Evolutionary conservation across 2,329 filamentous ascomycete species (phyloP).

Genomic region (Tricladium varicosporioides): DNA sequence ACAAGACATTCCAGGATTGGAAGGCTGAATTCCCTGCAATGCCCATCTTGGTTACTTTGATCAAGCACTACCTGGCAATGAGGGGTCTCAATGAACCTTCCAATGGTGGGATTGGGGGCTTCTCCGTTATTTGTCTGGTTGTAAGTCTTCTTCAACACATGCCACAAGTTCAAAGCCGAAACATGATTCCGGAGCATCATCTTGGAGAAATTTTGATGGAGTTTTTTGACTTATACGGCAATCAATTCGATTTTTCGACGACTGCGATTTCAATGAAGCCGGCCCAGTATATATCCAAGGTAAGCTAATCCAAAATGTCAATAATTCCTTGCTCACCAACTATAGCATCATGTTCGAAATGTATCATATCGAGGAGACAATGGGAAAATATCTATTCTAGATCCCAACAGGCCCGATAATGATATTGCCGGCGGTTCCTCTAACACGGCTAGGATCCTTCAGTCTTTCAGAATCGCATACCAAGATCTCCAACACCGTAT

Average conservation of each 20-base stretch:
- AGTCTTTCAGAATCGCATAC: slow-evolving; percentile 67
- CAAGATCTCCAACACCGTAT: slow-evolving; percentile 57
- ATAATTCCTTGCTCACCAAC: slow-evolving; percentile 8
- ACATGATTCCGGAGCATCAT: slow-evolving; percentile 60
- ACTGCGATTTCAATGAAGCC: slow-evolving; percentile 75
- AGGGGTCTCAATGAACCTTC: slow-evolving; percentile 88
- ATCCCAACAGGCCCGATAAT: slow-evolving; percentile 81
- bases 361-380: slow-evolving; percentile 51
- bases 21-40: slow-evolving; percentile 77
- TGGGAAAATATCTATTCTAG: slow-evolving; percentile 79
- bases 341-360: slow-evolving; percentile 19
- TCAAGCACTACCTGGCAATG: slow-evolving; percentile 93
- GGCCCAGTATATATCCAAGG: slow-evolving; percentile 76
- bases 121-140: slow-evolving; percentile 90
- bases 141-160: slow-evolving; percentile 83
- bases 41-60: slow-evolving; percentile 78
- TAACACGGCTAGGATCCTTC: slow-evolving; percentile 65
- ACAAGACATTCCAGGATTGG: slow-evolving; percentile 79
- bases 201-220: slow-evolving; percentile 80
- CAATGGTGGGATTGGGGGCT: slow-evolving; percentile 87
- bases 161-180: slow-evolving; percentile 64
- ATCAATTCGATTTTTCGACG: slow-evolving; percentile 67
- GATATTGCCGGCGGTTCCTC: slow-evolving; percentile 87
- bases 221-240: slow-evolving; percentile 88
- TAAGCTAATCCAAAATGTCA: slow-evolving; percentile 38